Evolutionary conservation across 2,329 filamentous ascomycete species (phyloP), one percentile per base, ranked within the genome.

Genomic region (Aspergillus proliferans): DNA sequence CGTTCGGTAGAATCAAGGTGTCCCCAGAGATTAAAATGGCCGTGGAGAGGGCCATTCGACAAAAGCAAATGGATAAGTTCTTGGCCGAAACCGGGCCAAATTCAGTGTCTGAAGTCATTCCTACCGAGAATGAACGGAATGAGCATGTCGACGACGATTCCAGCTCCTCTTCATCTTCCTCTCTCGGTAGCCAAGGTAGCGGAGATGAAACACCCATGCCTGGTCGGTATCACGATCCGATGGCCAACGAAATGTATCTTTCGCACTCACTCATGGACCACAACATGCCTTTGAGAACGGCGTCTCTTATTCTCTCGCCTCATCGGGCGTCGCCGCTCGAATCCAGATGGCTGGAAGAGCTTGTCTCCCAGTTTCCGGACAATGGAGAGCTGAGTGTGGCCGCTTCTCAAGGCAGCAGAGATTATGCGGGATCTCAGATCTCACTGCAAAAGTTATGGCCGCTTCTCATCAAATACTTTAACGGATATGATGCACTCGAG

Each of bases 1-100:
- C 89, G 0, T 96, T 94, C 67, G 88, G 86, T 10, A 95, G 93
- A 76, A 83, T 97, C 40, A 82, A 92, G 45, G 87, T 93, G 39
- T 85, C 85, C 70, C 84, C 87, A 2, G 85, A 92, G 63, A 87
- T 95, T 53, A 84, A 93, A 58, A 85, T 87, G 61, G 85, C 88
- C 55, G 89, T 94, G 3, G 83, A 88, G 46, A 80, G 85, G 58
- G 80, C 84, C 47, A 77, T 88, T 40, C 83, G 86, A 58, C 79
- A 79, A 22, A 84, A 88, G 54, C 79, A 84, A 52, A 73, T 85
- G 3, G 59, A 75, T 51, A 66, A 66, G 41, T 66, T 65, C 22
- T 55, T 70, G 21, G 57, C 56, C 22, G 66, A 65, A 41, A 55
- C 60, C 44, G 56, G 57, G 55, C 46, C 64, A 47, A 47, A 62